Conservation (phyloP, 2,329 filamentous ascomycete genomes). For the Epichloe coenophiala region DNA sequence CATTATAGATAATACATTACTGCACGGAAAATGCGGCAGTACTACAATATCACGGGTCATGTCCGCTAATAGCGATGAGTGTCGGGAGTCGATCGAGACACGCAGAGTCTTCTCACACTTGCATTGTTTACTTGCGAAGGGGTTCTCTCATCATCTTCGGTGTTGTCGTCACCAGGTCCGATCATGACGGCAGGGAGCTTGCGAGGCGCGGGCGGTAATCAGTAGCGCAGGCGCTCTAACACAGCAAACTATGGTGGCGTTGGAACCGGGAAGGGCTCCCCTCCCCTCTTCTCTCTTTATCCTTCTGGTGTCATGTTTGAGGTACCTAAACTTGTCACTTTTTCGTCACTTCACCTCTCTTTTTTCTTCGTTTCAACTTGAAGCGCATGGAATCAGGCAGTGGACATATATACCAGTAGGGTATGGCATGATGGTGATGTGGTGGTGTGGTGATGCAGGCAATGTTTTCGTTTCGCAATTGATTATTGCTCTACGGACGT, state of each 20-base stretch:
- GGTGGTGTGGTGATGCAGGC: background rate
- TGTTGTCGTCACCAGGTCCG: background rate
- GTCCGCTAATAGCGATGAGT: background rate
- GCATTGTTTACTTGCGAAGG: background rate
- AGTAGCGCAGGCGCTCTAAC: background rate
- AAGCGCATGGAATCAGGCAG: background rate
- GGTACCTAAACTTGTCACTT: background rate
- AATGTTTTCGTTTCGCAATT: too few relatives aligned
- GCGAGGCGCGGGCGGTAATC: background rate
- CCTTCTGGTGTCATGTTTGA: background rate
- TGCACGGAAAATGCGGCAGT: background rate
- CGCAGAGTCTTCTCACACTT: background rate
- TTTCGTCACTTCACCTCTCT: background rate
- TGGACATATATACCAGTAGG: background rate
- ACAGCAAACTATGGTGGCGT: background rate
- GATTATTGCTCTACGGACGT: too few relatives aligned
- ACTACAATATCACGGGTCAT: too few relatives aligned
- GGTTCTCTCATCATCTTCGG: background rate
- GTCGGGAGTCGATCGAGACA: background rate
- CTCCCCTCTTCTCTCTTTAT: background rate
- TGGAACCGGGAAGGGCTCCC: background rate
- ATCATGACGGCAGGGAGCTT: background rate
- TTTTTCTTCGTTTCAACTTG: background rate
- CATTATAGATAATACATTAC: background rate
- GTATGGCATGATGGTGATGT: background rate